These are phyloP conservation scores for Penicillium digitatum DNA, from an alignment of 2,329 filamentous ascomycete species.

Conservation along the genomic window DNA sequence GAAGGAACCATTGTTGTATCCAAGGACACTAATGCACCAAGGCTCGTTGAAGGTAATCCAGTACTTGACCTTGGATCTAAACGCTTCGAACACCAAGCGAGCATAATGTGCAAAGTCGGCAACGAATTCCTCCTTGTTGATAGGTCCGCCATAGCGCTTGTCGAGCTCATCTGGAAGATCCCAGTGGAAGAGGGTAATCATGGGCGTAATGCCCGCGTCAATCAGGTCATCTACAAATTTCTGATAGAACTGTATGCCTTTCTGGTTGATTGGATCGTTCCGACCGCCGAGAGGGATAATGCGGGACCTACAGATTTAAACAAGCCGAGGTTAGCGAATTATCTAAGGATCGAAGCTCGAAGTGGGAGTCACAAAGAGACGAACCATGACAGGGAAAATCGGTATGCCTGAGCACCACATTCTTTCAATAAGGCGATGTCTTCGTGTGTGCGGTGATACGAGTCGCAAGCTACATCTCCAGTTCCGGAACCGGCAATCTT, in stretches of 20 bases:
- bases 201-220: constrained; percentile 70
- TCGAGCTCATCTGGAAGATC: constrained; percentile 76
- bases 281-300: constrained; percentile 83
- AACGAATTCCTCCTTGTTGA: constrained; percentile 78
- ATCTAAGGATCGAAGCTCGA: background rate
- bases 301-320: constrained; percentile 50
- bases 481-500: constrained; percentile 77
- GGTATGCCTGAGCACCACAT: constrained; percentile 69
- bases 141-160: constrained; percentile 73
- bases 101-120: constrained; percentile 78
- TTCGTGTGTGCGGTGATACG: constrained; percentile 72
- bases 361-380: background rate
- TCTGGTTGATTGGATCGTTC: constrained; percentile 74
- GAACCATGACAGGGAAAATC: constrained; percentile 75
- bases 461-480: constrained; percentile 78
- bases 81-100: constrained; percentile 67
- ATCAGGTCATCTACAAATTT: constrained; percentile 74
- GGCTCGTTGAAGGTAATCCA: constrained; percentile 94
- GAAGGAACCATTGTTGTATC: constrained; percentile 72
- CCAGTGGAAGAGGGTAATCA: constrained; percentile 85
- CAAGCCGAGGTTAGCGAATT: background rate
- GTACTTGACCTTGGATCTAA: constrained; percentile 71
- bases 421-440: constrained; percentile 75
- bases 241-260: constrained; percentile 72
- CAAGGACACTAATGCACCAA: constrained; percentile 77